These are phyloP conservation scores for Cylindrotheca fusiformis DNA, from an alignment of 108 stramenopile species.

Conservation along the genomic window DNA sequence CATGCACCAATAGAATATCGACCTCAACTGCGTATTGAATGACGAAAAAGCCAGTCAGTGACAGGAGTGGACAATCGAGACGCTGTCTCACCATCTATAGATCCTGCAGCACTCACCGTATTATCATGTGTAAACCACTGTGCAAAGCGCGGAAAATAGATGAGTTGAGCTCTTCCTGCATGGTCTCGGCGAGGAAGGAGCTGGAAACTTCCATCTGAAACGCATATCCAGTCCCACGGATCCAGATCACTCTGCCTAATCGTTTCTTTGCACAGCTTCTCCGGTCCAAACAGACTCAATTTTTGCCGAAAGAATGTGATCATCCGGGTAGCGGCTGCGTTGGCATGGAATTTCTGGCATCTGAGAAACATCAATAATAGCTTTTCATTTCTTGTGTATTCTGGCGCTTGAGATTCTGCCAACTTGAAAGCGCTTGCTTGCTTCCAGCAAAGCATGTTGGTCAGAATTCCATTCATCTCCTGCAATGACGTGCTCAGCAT, in stretches of 20 bases:
- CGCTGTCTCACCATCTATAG: neutral
- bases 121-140: neutral
- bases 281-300: slow-evolving; percentile 14
- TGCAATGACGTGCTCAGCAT: no score
- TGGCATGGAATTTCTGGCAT: slow-evolving; percentile 24
- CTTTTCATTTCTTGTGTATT: neutral
- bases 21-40: no score
- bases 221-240: no score
- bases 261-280: slow-evolving; percentile 8
- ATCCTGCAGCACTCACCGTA: neutral
- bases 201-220: neutral
- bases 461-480: no score
- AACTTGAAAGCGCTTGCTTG: neutral
- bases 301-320: slow-evolving; percentile 19
- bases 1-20: slow-evolving; percentile 13
- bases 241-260: neutral
- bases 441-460: neutral
- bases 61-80: neutral
- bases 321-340: slow-evolving; percentile 21
- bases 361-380: slow-evolving; percentile 35
- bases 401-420: slow-evolving; percentile 1
- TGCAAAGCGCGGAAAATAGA: neutral
- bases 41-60: no score
- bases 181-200: neutral
- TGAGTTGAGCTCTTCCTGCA: neutral